Base-by-base conservation (phyloP, 495 filamentous ascomycete genomes). In the Apodospora peruviana region DNA sequence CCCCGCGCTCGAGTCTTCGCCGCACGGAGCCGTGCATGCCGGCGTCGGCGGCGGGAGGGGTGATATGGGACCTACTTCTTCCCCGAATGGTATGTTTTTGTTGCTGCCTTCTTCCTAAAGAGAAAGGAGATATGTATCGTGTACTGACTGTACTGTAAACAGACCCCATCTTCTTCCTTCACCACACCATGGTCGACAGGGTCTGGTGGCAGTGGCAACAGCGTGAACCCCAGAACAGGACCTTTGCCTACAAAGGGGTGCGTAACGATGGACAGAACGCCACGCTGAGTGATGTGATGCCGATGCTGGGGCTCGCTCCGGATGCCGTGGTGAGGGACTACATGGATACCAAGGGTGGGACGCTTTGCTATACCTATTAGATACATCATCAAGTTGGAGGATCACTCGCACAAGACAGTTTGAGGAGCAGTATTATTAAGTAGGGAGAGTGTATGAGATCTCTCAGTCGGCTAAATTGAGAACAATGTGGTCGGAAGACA, bases 141-240 rank as follows among this genome's bases (percentile, higher is more conserved):
- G 4, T 43, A 25, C 40, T 43, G 38, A 42, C 22, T 4, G 22
- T 21, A 10, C 9, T 4, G 11, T 20, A 14, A n/a, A 24, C 40
- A 45, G 27, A 47, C 10, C 36, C 45, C 8, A 21, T 47, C 19
- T 47, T 47, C 45, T 47, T 47, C 36, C 21, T 47, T 5, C 45
- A 47, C 16, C 36, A 47, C 24, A 39, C 45, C 34, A 25, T 34
- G 17, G 45, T 47, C 19, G 45, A 47, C n/a, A 47, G 21, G 34
- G 22, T 47, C 14, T 47, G 45, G 45, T 47, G 45, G 45, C 22
- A 34, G 20, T 47, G 45, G 45, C 45, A 47, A 35, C 22, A 47
- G 5, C 3, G 25, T 18, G 29, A 39, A 18, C 45, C 36, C n/a
- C 19, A 20, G 12, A 40, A 8, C 2, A 21, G 44, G 16, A 47